Percentiles rank a stretch among this genome's conserved stretches.
Evolutionary conservation across 2,329 filamentous ascomycete genomes (phyloP).

Genomic region (Neodidymelliopsis sp.): DNA sequence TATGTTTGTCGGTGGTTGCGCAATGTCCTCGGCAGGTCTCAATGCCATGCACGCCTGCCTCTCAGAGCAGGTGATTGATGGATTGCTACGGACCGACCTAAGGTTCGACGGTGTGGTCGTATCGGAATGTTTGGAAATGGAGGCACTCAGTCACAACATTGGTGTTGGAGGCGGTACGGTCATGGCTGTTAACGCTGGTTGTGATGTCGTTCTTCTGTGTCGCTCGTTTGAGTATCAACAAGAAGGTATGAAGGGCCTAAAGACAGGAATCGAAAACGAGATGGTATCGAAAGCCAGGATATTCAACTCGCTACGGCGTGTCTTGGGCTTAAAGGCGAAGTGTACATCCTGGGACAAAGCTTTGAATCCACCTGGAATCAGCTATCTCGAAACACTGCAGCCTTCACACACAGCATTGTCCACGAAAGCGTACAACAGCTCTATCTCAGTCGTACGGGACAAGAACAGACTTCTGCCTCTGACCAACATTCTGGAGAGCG

Average conservation of each 20-base stretch:
- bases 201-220: constrained; percentile 88
- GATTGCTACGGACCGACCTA: constrained; percentile 84
- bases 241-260: constrained; percentile 89
- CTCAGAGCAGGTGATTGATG: constrained; percentile 91
- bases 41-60: constrained; percentile 96
- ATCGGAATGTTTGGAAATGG: constrained; percentile 96
- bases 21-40: constrained; percentile 88
- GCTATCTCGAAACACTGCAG: constrained; percentile 79
- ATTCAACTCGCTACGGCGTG: constrained; percentile 78
- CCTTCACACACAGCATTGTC: constrained; percentile 83
- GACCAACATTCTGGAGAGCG: constrained; percentile 78
- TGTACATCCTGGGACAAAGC: constrained; percentile 93
- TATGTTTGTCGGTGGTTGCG: constrained; percentile 95
- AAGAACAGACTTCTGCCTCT: constrained; percentile 85
- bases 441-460: constrained; percentile 91
- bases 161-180: constrained; percentile 97
- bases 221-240: constrained; percentile 87
- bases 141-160: constrained; percentile 91
- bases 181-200: constrained; percentile 96
- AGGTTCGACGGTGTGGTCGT: constrained; percentile 92
- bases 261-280: constrained; percentile 86
- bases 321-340: constrained; percentile 80
- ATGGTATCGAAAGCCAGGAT: constrained; percentile 85
- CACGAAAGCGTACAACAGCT: constrained; percentile 85
- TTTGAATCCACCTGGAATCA: constrained; percentile 82